phyloP scores from a whole-genome alignment of 306 rosid genomes.

The Vigna trinervia region DNA sequence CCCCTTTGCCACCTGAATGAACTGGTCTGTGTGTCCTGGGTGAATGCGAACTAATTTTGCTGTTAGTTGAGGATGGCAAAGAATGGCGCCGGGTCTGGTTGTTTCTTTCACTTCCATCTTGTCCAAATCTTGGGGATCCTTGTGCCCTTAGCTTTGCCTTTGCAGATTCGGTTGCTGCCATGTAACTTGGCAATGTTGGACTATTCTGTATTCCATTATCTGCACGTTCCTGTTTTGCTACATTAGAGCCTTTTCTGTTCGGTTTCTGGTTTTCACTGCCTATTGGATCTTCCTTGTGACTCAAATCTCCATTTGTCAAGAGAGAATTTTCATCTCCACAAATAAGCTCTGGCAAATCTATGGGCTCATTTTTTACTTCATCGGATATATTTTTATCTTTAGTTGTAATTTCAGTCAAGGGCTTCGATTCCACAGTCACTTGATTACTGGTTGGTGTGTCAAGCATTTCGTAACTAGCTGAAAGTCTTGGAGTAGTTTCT shows the following conservation, averaged over 20 bases:
- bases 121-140: conserved; percentile 88
- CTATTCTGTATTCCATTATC: conserved; percentile 79
- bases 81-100: conserved; percentile 80
- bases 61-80: conserved; percentile 74
- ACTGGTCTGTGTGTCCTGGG: conserved; percentile 85
- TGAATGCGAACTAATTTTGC: conserved; percentile 88
- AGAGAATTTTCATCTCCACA: conserved; percentile 58
- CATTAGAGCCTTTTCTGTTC: conserved; percentile 60
- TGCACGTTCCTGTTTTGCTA: conserved; percentile 74
- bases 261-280: conserved; percentile 78
- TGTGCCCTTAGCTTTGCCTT: conserved; percentile 96
- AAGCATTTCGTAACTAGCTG: conserved; percentile 52
- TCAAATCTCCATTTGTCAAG: conserved; percentile 62
- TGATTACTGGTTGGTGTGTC: conserved; percentile 54
- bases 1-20: conserved; percentile 78
- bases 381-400: conserved; percentile 55
- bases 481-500: conserved; percentile 62
- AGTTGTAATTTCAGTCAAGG: conserved; percentile 58
- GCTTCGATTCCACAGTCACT: conserved; percentile 58
- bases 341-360: conserved; percentile 55
- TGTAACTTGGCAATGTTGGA: conserved; percentile 90
- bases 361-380: conserved; percentile 55
- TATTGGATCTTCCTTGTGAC: conserved; percentile 68
- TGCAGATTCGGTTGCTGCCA: conserved; percentile 98
- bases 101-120: conserved; percentile 66